These are phyloP conservation scores for Tolypocladium amazonense DNA, from an alignment of 2,329 filamentous ascomycete genomes.

Conservation along the genomic window DNA sequence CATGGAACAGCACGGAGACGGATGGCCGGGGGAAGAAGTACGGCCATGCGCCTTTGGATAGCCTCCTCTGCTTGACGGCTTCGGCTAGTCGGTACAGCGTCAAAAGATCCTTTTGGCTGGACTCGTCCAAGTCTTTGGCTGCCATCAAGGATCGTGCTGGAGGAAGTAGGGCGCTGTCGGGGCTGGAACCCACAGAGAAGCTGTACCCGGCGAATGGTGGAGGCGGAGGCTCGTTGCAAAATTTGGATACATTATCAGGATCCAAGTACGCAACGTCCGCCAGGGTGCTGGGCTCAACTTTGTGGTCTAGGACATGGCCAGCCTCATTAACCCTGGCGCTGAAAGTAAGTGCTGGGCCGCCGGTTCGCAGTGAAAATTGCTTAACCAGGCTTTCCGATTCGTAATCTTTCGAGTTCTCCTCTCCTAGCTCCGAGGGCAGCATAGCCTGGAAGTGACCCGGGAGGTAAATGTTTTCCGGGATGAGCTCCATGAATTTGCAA, in stretches of 20 bases:
- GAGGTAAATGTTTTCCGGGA: conserved; percentile 50
- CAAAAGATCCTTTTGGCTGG: conserved; percentile 34
- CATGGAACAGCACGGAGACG: conserved; percentile 31
- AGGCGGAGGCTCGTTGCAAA: conserved; percentile 26
- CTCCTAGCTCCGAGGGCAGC: conserved; percentile 32
- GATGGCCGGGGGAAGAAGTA: conserved; percentile 32
- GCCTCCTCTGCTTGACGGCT: conserved; percentile 29
- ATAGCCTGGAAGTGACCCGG: conserved; percentile 48
- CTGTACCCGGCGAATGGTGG: conserved; percentile 10
- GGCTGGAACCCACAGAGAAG: conserved; percentile 18
- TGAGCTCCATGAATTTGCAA: conserved; percentile 48
- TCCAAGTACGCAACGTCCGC: conserved; percentile 47
- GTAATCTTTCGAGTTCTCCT: conserved; percentile 16
- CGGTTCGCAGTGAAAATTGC: conserved; percentile 42
- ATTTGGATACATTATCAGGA: conserved; percentile 34
- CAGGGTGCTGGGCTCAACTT: conserved; percentile 43
- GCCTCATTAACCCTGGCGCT: conserved; percentile 44
- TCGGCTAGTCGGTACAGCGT: conserved; percentile 37
- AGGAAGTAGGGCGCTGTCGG: conserved; percentile 2
- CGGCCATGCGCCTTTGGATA: conserved; percentile 38
- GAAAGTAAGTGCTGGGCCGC: conserved; percentile 48
- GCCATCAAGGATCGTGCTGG: conserved; percentile 32
- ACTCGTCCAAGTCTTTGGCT: conserved; percentile 28
- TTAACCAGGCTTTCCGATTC: conserved; percentile 30
- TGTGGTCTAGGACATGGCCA: conserved; percentile 43